Base-by-base conservation (phyloP, 805 yeast genomes). In the Candida khao-thaluensis region DNA sequence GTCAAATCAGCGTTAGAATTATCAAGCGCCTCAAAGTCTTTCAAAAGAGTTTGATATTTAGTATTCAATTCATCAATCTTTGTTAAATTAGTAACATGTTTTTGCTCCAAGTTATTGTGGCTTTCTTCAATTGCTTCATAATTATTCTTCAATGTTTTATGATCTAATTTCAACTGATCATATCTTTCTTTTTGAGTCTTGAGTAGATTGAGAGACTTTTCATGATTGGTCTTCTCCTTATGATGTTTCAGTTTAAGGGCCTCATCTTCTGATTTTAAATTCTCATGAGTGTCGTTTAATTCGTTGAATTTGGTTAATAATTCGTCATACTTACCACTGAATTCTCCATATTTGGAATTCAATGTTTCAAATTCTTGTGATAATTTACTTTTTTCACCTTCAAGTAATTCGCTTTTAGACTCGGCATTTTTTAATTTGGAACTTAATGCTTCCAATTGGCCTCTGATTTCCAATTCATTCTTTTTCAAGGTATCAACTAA, bases 401-500 rank as follows among this genome's bases (percentile, higher is more conserved):
- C 8, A 18, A 39, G 36, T 20, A 8, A 42, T 60, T 56, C 6
- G 42, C 41, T 51, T 34, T 34, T 40, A 14, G 17, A 35, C n/a
- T 43, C 69, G 54, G 12, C 69, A 44, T 1, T 46, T 42, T 9
- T 49, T 41, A 9, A 74, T 57, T 38, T 61, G 57, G 5, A 26
- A 17, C 48, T 47, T n/a, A 63, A 48, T 2, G 42, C 31, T 10
- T 37, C 38, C 4, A 63, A 35, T 25, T 53, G 45, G 1, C 42
- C 41, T 2, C 29, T 22, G 9, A 64, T 37, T 14, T 54, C 54
- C 48, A 38, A 51, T 44, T 74, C 79, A 10, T 69, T 69, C 4
- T 46, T 48, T 41, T 71, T 71, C 7, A 77, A 59, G 8, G 63
- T 56, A 4, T 64, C 62, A 10, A 85, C 51, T n/a, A 65, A 55